These are phyloP conservation scores for Sordariomycetes sp. DNA, from an alignment of 2,329 filamentous ascomycete species.

Conservation along the genomic window DNA sequence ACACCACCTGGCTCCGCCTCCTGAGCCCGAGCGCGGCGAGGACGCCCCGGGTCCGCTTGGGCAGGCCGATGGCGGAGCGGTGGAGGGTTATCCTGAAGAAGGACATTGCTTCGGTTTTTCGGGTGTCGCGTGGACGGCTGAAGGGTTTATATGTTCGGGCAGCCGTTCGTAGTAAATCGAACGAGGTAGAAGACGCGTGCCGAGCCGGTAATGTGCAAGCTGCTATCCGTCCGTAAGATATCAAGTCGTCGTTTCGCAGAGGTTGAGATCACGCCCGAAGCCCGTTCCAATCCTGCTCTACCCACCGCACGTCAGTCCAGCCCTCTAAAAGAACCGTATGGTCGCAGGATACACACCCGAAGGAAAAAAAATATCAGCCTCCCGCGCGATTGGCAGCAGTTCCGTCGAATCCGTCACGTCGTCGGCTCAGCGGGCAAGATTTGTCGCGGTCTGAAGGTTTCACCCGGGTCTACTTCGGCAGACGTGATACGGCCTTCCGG, in stretches of 20 bases:
- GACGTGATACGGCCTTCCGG: too few species aligned
- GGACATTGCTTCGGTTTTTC: constrained; percentile 36
- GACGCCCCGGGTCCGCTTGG: constrained; percentile 64
- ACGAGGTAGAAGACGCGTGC: too few species aligned
- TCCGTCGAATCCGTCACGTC: background rate
- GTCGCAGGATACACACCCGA: background rate
- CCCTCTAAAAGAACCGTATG: background rate
- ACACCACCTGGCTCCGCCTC: constrained; percentile 75
- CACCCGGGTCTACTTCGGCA: background rate
- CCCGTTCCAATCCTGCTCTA: background rate
- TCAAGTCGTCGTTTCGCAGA: too few species aligned
- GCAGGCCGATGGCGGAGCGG: constrained; percentile 80
- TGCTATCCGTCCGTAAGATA: too few species aligned
- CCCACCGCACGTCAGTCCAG: background rate
- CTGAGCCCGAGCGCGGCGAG: constrained; percentile 76
- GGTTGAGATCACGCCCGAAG: too few species aligned
- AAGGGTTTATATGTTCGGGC: background rate
- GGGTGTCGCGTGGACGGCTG: background rate
- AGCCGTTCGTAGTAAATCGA: too few species aligned
- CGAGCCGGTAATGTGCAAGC: too few species aligned
- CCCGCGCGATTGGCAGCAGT: background rate
- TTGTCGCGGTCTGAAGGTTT: background rate
- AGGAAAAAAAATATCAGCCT: background rate
- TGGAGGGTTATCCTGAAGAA: constrained; percentile 88
- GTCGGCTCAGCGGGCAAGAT: background rate